Base-by-base conservation (phyloP, 2,329 filamentous ascomycete genomes). In the Leptographium flavum region DNA sequence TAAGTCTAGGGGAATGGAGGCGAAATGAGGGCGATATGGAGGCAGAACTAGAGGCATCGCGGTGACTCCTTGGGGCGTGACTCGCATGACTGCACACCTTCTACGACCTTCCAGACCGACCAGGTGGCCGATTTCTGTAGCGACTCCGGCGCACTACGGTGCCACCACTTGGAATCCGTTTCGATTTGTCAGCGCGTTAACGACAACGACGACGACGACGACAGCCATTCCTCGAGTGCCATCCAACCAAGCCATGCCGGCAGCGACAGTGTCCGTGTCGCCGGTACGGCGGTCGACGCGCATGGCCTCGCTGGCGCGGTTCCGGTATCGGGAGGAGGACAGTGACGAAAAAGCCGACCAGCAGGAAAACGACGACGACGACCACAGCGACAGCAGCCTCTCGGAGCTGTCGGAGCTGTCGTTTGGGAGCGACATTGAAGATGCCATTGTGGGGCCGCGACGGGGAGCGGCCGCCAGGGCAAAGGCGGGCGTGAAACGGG, bases 401-500 rank as follows among this genome's bases (percentile, higher is more conserved):
- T 53, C 52, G 1, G 48, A 48, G 31, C 39, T 53, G 8, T 53
- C 52, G 1, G 48, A 48, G 31, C 39, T 52, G 22, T 50, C 50
- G 2, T 48, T 51, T 13, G 35, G 46, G 25, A 53, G 57, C 43
- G 60, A 62, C 46, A 62, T 63, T 36, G 60, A 62, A 49, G 60
- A 63, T 50, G 57, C 59, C 37, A 43, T 60, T 21, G 53, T 50
- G 15, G 46, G 53, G 10, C 5, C 19, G 39, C 11, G 32, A 11
- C 37, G 37, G 3, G 22, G 47, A 23, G 32, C 42, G 7, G 23
- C 39, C 6, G 28, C 39, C n/a, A n/a, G 19, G 14, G 35, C 21
- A 37, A 31, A 28, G 14, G 11, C 17, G 21, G 35, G 2, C 17
- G 35, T n/a, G n/a, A 28, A 27, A 10, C 7, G 36, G 27, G n/a